Conservation (phyloP, 2,329 filamentous ascomycete species). For the Diaporthe australafricana region DNA sequence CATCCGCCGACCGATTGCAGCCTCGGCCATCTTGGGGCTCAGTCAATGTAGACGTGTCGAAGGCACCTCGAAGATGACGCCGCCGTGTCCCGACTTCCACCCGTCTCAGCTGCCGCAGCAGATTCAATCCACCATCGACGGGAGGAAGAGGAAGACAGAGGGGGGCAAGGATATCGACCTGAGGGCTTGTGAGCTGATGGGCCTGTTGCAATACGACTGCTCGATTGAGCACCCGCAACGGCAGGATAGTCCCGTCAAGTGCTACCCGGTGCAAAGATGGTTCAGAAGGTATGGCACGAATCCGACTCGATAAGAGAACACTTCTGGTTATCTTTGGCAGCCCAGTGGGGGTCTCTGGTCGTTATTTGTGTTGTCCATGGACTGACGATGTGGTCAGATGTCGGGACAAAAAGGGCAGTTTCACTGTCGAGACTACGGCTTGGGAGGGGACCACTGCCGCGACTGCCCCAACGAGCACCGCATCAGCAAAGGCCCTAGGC, state of each 20-base stretch:
- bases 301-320: neutral
- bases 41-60: neutral
- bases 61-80: conserved; percentile 60
- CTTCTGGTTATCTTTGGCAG: neutral
- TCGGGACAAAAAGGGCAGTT: conserved; percentile 65
- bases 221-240: conserved; percentile 60
- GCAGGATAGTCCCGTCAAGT: conserved; percentile 61
- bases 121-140: conserved; percentile 60
- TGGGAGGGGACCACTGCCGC: conserved; percentile 60
- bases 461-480: conserved; percentile 42
- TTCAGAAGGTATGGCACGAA: conserved; percentile 65
- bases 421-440: conserved; percentile 72
- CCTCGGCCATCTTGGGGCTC: conserved; percentile 48
- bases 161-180: conserved; percentile 59
- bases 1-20: conserved; percentile 59
- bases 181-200: conserved; percentile 65
- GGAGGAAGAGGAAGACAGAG: conserved; percentile 64
- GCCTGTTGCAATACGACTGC: conserved; percentile 72
- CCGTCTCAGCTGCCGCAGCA: conserved; percentile 61
- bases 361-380: neutral
- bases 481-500: conserved; percentile 39
- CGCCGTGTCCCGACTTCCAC: conserved; percentile 67
- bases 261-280: conserved; percentile 68
- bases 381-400: conserved; percentile 57
- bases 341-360: neutral